Evolutionary conservation across 345 rosid species (phyloP), one percentile per base, ranked within the genome.

Genomic region (Anacardium occidentale): DNA sequence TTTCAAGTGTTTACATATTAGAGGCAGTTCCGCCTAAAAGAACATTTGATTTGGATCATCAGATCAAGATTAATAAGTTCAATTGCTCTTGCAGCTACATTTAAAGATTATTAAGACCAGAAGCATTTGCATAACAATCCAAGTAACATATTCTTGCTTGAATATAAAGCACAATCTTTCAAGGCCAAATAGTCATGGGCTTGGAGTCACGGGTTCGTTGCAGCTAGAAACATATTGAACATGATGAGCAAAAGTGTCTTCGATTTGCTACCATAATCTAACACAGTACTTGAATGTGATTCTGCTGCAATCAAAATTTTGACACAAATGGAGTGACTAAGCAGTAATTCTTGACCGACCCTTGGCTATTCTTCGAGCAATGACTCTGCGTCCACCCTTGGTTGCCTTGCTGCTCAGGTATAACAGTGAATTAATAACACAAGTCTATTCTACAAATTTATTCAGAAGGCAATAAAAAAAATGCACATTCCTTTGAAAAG

Each of bases 341-440:
- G 97, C 97, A 0, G 99, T 87, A 68, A 92, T 82, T 87, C 99
- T 89, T 54, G 85, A 77, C 48, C 99, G 92, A 34, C 99, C 98
- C 80, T 95, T 95, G 10, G 98, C 99, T 75, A 92, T 82, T 79
- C 99, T 88, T 65, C 99, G 91, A 74, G 96, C 99, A 68, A 95
- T 95, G 78, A 95, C 99, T 81, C 88, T 88, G 54, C 94, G 83
- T 48, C 99, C 99, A 56, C 99, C 99, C 82, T 89, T 95, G 22
- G 98, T 95, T 73, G 98, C 96, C 81, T 92, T 95, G 59, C 98
- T 95, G 99, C 71, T 67, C 77, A 81, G 62, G 74, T 68, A 64
- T 25, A 82, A 14, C 73, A 26, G 74, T 32, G 68, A 55, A 66
- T 26, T 17, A 65, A 68, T 59, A 67, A 81, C 53, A 69, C 70